Evolutionary conservation across 441 rosid species (phyloP).

Genomic region (Corymbia calophylla): DNA sequence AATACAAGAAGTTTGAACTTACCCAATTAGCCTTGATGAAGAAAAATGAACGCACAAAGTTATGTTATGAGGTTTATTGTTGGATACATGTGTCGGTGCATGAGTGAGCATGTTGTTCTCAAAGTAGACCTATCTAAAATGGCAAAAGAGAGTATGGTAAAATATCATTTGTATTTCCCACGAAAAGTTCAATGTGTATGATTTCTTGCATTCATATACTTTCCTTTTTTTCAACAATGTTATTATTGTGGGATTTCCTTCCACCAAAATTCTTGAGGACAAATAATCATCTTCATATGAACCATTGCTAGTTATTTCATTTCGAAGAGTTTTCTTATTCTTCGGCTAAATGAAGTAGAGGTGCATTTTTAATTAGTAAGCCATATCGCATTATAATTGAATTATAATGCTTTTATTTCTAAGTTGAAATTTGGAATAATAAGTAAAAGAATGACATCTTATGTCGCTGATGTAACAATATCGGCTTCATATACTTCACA

Average conservation of each 20-base stretch:
- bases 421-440: not conserved
- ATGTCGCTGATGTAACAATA: not conserved
- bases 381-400: not conserved
- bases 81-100: too few species aligned
- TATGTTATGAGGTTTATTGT: too few species aligned
- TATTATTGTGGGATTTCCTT: not conserved
- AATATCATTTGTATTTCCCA: too few species aligned
- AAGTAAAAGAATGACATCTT: not conserved
- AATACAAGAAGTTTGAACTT: too few species aligned
- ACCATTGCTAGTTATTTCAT: not conserved
- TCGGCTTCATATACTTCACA: not conserved
- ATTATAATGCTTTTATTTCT: not conserved
- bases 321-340: not conserved
- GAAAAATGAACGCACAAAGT: too few species aligned
- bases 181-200: too few species aligned
- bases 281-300: not conserved
- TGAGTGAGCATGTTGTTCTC: too few species aligned
- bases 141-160: too few species aligned
- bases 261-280: not conserved
- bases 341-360: not conserved
- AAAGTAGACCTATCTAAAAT: too few species aligned
- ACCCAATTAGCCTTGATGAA: too few species aligned
- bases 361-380: not conserved
- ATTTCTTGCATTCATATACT: too few species aligned
- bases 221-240: too few species aligned